These are phyloP conservation scores for Eucalyptus melliodora DNA, from an alignment of 345 rosid genomes.

Conservation along the genomic window DNA sequence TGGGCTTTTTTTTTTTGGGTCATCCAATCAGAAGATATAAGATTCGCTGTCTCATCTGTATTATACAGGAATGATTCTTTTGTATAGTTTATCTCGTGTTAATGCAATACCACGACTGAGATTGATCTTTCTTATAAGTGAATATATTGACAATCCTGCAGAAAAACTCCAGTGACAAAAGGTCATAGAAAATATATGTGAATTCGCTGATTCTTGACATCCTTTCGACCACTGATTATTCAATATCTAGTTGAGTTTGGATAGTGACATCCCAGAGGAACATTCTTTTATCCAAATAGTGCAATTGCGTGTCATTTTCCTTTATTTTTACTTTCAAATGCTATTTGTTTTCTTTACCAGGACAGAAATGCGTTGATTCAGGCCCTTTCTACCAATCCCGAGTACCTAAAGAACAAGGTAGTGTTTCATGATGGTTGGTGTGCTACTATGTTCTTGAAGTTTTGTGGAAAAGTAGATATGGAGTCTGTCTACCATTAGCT, in stretches of 20 bases:
- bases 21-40: not conserved
- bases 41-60: not conserved
- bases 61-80: not conserved
- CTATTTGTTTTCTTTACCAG: constrained; percentile 15
- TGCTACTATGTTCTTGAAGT: not conserved
- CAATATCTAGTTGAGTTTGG: not conserved
- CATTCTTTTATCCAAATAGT: not conserved
- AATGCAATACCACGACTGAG: not conserved
- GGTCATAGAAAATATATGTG: not conserved
- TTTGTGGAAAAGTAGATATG: not conserved
- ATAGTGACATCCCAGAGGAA: not conserved
- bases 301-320: not conserved
- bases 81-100: not conserved
- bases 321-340: not conserved
- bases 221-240: not conserved
- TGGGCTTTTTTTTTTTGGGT: not conserved
- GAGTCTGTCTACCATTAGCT: not conserved
- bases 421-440: not conserved
- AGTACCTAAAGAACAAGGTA: constrained; percentile 82
- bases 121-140: not conserved
- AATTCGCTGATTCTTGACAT: not conserved
- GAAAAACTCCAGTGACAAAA: not conserved
- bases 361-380: constrained; percentile 61
- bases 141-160: no score
- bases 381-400: constrained; percentile 88